Evolutionary conservation across 768 basidiomycete genomes (phyloP).

Genomic region (Hydnomerulius pinastri): DNA sequence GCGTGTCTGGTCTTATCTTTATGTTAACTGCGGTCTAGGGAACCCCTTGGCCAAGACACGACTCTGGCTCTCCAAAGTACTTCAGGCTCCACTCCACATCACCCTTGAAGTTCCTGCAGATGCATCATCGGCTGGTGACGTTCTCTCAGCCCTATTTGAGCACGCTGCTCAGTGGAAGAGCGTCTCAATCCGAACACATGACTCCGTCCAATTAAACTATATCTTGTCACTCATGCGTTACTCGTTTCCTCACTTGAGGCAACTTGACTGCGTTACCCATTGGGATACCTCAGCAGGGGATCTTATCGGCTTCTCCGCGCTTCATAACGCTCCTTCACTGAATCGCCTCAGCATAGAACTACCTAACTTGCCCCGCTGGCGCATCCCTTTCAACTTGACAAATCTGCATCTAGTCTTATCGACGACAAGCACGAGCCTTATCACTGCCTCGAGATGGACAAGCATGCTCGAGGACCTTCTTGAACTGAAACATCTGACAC

Average conservation of each 20-base stretch:
- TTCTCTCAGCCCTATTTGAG: conserved; percentile 43
- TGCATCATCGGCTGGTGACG: conserved; percentile 29
- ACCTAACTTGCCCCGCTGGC: conserved; percentile 37
- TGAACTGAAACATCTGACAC: conserved; percentile 40
- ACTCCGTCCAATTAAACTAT: conserved; percentile 39
- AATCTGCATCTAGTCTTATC: conserved; percentile 37
- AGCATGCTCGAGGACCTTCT: conserved; percentile 41
- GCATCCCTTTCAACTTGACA: conserved; percentile 36
- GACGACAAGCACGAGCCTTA: conserved; percentile 15
- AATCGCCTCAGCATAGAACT: conserved; percentile 35
- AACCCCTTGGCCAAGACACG: conserved; percentile 44
- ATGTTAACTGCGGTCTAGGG: conserved; percentile 48
- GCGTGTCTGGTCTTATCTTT: conserved; percentile 59
- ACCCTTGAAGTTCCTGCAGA: conserved; percentile 41
- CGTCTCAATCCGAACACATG: conserved; percentile 41
- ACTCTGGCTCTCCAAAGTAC: conserved; percentile 54
- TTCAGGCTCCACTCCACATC: conserved; percentile 44
- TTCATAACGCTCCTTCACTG: conserved; percentile 38
- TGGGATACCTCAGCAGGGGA: conserved; percentile 25
- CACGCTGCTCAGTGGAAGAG: conserved; percentile 46
- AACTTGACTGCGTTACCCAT: conserved; percentile 34
- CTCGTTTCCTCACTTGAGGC: conserved; percentile 39
- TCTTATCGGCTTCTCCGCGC: conserved; percentile 30
- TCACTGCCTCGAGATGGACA: conserved; percentile 26
- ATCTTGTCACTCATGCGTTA: conserved; percentile 40